phyloP scores from a whole-genome alignment of 306 rosid species.

The Quercus cerris region DNA sequence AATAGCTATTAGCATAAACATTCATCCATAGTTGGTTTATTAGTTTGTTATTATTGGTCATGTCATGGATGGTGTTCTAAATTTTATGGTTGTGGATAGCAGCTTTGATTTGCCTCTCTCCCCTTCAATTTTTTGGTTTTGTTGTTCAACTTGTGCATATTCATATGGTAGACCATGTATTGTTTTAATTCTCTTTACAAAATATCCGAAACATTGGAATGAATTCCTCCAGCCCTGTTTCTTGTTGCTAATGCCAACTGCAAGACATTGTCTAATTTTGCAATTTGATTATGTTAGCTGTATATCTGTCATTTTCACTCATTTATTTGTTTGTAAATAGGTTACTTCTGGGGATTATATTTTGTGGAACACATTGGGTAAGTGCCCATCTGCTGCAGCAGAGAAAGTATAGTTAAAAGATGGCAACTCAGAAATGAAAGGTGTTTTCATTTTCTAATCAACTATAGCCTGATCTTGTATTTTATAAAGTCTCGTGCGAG shows the following conservation, averaged over 20 bases:
- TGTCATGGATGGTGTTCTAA: not conserved
- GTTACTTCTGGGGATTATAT: conserved; percentile 82
- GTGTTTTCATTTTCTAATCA: conserved; percentile 4
- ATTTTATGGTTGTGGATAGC: not conserved
- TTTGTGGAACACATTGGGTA: conserved; percentile 90
- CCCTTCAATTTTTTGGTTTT: not conserved
- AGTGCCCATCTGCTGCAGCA: conserved; percentile 67
- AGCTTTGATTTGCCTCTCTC: not conserved
- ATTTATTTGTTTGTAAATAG: conserved; percentile 34
- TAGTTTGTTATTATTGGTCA: not conserved
- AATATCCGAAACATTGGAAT: not conserved
- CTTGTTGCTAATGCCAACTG: not conserved
- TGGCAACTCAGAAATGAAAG: conserved; percentile 6
- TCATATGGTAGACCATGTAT: not conserved
- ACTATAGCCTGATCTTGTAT: conserved; percentile 15
- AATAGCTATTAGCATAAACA: not conserved
- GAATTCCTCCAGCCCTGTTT: not conserved
- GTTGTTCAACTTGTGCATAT: not conserved
- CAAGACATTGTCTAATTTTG: not conserved
- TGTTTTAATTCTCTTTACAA: too few relatives aligned
- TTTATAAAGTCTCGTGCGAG: conserved; percentile 6
- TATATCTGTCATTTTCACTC: not conserved
- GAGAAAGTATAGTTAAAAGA: conserved; percentile 30
- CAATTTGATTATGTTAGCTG: not conserved
- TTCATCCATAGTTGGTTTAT: not conserved